phyloP scores from a whole-genome alignment of 192 early-diverging fungal species.

The Podila verticillata region DNA sequence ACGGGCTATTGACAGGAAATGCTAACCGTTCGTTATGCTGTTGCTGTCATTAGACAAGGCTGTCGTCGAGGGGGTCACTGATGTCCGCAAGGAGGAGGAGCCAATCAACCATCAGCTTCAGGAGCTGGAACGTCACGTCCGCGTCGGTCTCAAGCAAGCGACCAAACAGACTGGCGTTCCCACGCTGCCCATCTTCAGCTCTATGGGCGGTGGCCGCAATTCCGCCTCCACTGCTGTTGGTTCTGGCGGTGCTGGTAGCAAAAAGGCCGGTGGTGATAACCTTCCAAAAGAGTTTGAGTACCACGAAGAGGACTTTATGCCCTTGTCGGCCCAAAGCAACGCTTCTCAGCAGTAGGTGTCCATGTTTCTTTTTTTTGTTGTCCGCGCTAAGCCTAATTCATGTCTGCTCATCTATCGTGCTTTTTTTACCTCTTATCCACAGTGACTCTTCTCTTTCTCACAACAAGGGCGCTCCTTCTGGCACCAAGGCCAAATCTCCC shows the following conservation, averaged over 20 bases:
- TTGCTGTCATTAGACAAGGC: conserved; percentile 9
- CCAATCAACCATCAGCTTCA: conserved; percentile 4
- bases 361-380: no score
- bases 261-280: background rate
- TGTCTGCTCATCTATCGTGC: no score
- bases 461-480: no score
- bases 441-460: no score
- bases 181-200: conserved; percentile 17
- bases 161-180: background rate
- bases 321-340: background rate
- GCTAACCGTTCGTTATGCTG: background rate
- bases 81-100: conserved; percentile 5
- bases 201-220: conserved; percentile 22
- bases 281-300: conserved; percentile 18
- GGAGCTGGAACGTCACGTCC: conserved; percentile 13
- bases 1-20: no score
- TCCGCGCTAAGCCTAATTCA: no score
- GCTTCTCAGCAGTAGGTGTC: conserved; percentile 7
- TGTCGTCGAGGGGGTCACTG: conserved; percentile 4
- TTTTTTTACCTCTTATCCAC: background rate
- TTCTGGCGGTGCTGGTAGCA: background rate
- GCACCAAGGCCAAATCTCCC: no score
- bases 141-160: conserved; percentile 10
- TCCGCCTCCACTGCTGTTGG: conserved; percentile 11
- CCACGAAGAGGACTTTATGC: conserved; percentile 25